A percentile compares a stretch with the other conserved stretches of the same genome.
Conservation (phyloP, 306 rosid genomes). For the Malus fusca region DNA sequence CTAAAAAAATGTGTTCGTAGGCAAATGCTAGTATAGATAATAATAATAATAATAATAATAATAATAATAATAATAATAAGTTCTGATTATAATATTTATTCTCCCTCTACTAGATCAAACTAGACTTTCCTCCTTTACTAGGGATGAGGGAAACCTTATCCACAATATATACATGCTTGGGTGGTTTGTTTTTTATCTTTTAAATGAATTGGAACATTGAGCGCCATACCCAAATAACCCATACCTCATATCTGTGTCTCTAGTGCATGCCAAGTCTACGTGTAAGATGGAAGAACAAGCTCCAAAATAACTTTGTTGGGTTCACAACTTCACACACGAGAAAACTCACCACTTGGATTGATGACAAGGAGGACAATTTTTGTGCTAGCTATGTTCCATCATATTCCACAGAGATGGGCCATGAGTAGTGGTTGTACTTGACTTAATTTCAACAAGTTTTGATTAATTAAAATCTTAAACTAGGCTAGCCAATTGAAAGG, state of each 20-base stretch:
- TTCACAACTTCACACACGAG: not conserved
- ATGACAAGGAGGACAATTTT: not conserved
- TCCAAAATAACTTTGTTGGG: not conserved
- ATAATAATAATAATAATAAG: too few relatives aligned
- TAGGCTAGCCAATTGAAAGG: not conserved
- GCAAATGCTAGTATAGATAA: too few relatives aligned
- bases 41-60: too few relatives aligned
- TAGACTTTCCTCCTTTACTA: too few relatives aligned
- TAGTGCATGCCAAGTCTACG: not conserved
- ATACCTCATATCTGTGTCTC: not conserved
- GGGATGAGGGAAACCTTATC: too few relatives aligned
- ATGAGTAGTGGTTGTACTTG: not conserved
- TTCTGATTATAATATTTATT: too few relatives aligned
- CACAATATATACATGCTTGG: not conserved
- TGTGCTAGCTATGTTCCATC: too few relatives aligned
- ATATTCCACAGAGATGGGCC: not conserved
- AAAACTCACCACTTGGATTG: not conserved
- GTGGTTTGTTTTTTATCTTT: not conserved
- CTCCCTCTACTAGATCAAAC: not conserved
- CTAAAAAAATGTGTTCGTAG: too few relatives aligned
- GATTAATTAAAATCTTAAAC: not conserved
- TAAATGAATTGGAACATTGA: not conserved
- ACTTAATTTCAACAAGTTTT: too few relatives aligned
- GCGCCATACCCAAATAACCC: not conserved
- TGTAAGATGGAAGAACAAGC: conserved; percentile 1